Evolutionary conservation across 352 stramenopile genomes (phyloP).

Genomic region (Phytophthora sansomeana): DNA sequence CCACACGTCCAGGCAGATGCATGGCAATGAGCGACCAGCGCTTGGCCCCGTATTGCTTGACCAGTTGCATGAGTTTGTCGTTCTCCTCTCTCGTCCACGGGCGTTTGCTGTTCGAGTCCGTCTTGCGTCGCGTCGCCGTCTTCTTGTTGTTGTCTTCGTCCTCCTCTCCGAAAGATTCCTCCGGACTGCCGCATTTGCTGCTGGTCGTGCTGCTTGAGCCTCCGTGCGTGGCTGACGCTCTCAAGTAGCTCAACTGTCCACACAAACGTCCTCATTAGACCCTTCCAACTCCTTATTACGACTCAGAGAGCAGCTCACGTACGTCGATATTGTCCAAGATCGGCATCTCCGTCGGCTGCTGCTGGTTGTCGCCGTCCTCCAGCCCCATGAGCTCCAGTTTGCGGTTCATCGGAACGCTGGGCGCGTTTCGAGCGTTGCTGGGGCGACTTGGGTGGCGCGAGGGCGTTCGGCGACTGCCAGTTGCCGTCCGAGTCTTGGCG

Average conservation of each 20-base stretch:
- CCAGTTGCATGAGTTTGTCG: conserved; percentile 87
- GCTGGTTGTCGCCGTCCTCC: conserved; percentile 15
- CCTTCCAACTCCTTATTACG: not conserved
- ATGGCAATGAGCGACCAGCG: conserved; percentile 91
- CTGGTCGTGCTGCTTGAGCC: conserved; percentile 38
- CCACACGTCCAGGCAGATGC: conserved; percentile 86
- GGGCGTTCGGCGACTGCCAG: conserved; percentile 47
- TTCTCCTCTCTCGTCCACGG: conserved; percentile 91
- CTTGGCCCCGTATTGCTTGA: conserved; percentile 91
- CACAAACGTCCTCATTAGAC: not conserved
- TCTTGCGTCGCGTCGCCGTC: conserved; percentile 51
- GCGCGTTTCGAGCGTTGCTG: conserved; percentile 27
- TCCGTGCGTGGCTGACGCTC: conserved; percentile 27
- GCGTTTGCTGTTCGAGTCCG: conserved; percentile 87
- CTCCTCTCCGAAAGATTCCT: conserved; percentile 76
- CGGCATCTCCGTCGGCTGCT: conserved; percentile 57
- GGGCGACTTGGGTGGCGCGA: conserved; percentile 33
- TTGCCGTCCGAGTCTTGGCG: conserved; percentile 29
- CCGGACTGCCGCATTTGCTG: conserved; percentile 47
- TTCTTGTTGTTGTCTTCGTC: conserved; percentile 63
- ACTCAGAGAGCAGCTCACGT: conserved; percentile 19
- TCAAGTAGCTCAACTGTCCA: conserved; percentile 44
- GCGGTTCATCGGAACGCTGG: conserved; percentile 59
- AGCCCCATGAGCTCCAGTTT: conserved; percentile 79
- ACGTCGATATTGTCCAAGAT: conserved; percentile 46